Conservation (phyloP, 192 early-diverging fungal genomes). For the Coemansia sp. region DNA sequence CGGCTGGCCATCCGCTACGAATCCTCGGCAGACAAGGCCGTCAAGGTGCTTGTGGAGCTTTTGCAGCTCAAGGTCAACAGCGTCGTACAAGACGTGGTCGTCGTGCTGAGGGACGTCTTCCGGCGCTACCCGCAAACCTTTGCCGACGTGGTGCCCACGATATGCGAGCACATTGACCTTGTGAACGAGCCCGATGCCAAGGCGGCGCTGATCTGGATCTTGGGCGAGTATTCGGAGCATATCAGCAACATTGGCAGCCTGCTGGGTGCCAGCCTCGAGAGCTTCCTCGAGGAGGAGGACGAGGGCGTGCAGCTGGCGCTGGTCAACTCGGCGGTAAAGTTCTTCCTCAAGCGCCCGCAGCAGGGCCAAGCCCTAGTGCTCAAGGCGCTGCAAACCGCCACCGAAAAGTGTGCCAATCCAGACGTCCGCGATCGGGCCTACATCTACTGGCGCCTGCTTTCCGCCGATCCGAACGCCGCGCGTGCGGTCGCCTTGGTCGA, state of each 20-base stretch:
- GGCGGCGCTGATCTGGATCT: slow-evolving; percentile 92
- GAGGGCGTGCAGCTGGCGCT: slow-evolving; percentile 89
- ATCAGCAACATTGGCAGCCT: slow-evolving; percentile 84
- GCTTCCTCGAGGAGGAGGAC: slow-evolving; percentile 83
- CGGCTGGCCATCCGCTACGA: slow-evolving; percentile 92
- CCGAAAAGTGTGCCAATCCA: slow-evolving; percentile 89
- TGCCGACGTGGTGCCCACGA: slow-evolving; percentile 79
- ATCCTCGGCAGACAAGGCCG: slow-evolving; percentile 81
- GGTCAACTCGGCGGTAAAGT: slow-evolving; percentile 88
- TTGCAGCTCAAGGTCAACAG: slow-evolving; percentile 89
- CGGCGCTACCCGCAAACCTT: slow-evolving; percentile 91
- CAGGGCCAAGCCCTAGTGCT: slow-evolving; percentile 88
- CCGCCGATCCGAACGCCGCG: slow-evolving; percentile 91
- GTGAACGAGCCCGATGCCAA: slow-evolving; percentile 92
- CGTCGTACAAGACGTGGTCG: slow-evolving; percentile 90
- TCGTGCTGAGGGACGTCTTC: slow-evolving; percentile 95
- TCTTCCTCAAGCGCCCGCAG: slow-evolving; percentile 91
- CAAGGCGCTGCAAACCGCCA: slow-evolving; percentile 83
- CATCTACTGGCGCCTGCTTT: slow-evolving; percentile 96
- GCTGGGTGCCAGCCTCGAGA: slow-evolving; percentile 78
- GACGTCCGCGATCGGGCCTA: slow-evolving; percentile 97
- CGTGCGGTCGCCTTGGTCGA: slow-evolving; percentile 90
- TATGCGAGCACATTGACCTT: slow-evolving; percentile 90
- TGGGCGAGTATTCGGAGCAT: slow-evolving; percentile 94
- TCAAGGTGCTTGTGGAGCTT: slow-evolving; percentile 88